These are phyloP conservation scores for Monosporozyma servazzii DNA, from an alignment of 805 yeast species.

Conservation along the genomic window DNA sequence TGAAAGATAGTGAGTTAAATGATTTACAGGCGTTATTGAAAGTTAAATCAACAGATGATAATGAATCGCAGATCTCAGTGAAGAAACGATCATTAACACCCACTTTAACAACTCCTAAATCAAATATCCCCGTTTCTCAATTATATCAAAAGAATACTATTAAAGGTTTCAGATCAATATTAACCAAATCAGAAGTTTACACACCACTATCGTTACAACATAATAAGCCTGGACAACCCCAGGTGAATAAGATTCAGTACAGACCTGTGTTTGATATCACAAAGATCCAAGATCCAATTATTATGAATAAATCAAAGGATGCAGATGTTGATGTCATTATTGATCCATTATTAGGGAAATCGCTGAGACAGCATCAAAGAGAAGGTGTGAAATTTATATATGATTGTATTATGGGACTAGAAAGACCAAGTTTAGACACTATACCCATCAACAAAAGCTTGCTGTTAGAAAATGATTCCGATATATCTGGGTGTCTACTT, in stretches of 20 bases:
- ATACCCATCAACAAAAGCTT: constrained; percentile 8
- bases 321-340: constrained; percentile 42
- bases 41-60: neutral
- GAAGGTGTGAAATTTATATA: constrained; percentile 79
- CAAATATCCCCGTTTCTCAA: constrained; percentile 11
- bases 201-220: constrained; percentile 6
- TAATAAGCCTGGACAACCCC: constrained; percentile 1
- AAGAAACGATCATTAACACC: neutral
- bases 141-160: constrained; percentile 8
- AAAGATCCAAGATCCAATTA: constrained; percentile 31
- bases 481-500: constrained; percentile 58
- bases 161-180: constrained; percentile 11
- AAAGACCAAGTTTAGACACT: constrained; percentile 15
- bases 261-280: constrained; percentile 35
- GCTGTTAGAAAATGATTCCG: constrained; percentile 18
- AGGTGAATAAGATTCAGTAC: constrained; percentile 11
- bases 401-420: constrained; percentile 69
- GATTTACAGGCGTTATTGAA: neutral
- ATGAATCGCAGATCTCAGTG: neutral
- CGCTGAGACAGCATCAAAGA: constrained; percentile 74
- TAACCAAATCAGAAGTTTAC: constrained; percentile 8
- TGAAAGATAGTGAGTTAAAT: constrained; percentile 16
- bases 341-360: constrained; percentile 46
- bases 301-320: constrained; percentile 32
- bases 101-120: neutral